These are phyloP conservation scores for Saccharomyces kudriavzevii DNA, from an alignment of 805 yeast genomes.

Conservation along the genomic window DNA sequence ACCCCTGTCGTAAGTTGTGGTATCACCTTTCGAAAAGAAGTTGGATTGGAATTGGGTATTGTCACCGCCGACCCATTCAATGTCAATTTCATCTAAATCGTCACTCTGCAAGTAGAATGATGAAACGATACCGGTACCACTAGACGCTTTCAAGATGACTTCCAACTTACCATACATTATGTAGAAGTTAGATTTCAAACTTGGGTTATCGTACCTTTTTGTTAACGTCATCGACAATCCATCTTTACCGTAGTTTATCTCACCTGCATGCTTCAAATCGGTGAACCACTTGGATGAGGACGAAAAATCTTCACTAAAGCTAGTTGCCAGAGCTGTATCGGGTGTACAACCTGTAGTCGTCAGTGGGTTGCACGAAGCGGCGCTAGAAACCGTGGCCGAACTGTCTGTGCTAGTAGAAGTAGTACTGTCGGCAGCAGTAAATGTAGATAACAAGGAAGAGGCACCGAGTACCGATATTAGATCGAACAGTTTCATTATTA, in stretches of 20 bases:
- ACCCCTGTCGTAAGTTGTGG: constrained; percentile 74
- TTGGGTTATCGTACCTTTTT: constrained; percentile 67
- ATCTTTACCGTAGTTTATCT: constrained; percentile 39
- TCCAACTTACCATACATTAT: constrained; percentile 86
- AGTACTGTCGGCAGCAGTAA: constrained; percentile 1
- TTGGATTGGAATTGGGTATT: constrained; percentile 65
- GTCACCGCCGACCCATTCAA: constrained; percentile 84
- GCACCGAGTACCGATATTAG: not conserved
- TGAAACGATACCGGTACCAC: constrained; percentile 73
- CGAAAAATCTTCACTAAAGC: constrained; percentile 46
- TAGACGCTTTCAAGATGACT: constrained; percentile 60
- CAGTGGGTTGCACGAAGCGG: constrained; percentile 39
- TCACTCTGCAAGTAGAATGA: constrained; percentile 76
- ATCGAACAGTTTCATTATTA: not conserved
- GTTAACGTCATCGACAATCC: constrained; percentile 60
- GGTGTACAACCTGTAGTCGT: constrained; percentile 33
- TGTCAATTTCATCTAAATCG: constrained; percentile 82
- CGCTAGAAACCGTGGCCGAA: constrained; percentile 4
- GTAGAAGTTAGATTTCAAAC: constrained; percentile 68
- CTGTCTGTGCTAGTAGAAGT: not conserved
- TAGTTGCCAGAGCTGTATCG: constrained; percentile 56
- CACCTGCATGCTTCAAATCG: constrained; percentile 35
- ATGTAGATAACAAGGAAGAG: not conserved
- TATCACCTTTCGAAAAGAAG: constrained; percentile 74
- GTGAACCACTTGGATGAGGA: constrained; percentile 36